Base-by-base conservation (phyloP, 1,139 yeast species). In the Pneumocystis oryctolagi region DNA sequence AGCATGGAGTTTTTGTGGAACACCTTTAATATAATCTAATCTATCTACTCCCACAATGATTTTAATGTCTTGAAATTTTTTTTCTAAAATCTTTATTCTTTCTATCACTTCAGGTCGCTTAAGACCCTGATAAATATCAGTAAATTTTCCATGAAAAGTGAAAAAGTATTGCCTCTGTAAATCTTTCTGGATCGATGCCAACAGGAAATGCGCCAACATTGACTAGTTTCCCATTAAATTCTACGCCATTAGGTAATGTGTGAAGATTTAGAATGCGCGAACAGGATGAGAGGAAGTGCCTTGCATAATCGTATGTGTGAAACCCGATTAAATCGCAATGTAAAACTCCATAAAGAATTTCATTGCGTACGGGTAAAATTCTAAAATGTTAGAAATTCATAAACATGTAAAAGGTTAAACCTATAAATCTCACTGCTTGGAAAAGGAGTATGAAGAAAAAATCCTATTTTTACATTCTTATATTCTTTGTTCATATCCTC, bases 231-330 rank as follows among this genome's bases (percentile, higher is more conserved):
- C 89, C 89, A 62, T 83, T 78, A 72, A 81, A 89, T 68, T 86
- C 85, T 37, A 92, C 89, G 18, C 97, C 96, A 69, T 90, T 92
- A 5, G 98, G 98, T 65, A 88, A 78, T 0, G 97, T 89, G 60
- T 84, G 85, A 18, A 89, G 84, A 66, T 87, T 81, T 62, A 94
- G 80, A 39, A 92, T 87, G 66, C 96, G 79, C 65, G 90, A 84
- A n/a, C 92, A 96, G 0, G 96, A 84, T 28, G 95, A 85, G 64
- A 94, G 76, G 75, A 94, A 94, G 76, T 94, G 99, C 70, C 99
- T 82, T n/a, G 96, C 98, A 71, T 94, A 94, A 74, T 94, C 99
- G 74, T 94, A 94, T n/a, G 98, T 94, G 74, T 94, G 99, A 80
- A 94, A 94, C 0, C 99, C 99, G 71, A 94, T 84, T 70, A 94